These are phyloP conservation scores for Colletotrichum incanum DNA, from an alignment of 2,329 filamentous ascomycete genomes.

Conservation along the genomic window DNA sequence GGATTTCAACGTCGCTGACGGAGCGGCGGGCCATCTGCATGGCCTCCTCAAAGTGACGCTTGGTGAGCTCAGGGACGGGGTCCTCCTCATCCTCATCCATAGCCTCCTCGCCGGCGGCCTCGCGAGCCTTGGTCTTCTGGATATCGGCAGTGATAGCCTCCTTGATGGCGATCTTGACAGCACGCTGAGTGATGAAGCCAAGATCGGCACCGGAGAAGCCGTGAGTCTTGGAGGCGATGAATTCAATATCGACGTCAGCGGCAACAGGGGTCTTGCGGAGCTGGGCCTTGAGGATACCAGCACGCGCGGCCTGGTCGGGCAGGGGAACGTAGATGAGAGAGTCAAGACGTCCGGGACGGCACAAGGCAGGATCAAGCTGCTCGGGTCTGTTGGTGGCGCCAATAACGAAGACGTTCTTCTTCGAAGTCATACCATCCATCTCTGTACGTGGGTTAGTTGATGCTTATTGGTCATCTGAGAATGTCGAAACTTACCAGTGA, in stretches of 20 bases:
- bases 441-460: conserved; percentile 64
- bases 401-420: conserved; percentile 99
- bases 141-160: conserved; percentile 92
- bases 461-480: not conserved
- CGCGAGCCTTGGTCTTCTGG: conserved; percentile 89
- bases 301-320: conserved; percentile 91
- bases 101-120: conserved; percentile 86
- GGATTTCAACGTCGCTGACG: conserved; percentile 96
- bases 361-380: conserved; percentile 97
- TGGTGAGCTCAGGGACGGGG: conserved; percentile 95
- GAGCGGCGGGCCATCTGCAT: conserved; percentile 96
- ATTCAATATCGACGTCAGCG: conserved; percentile 87
- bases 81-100: conserved; percentile 92
- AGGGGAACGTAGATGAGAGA: conserved; percentile 98
- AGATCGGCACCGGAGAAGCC: conserved; percentile 99
- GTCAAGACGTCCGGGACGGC: conserved; percentile 98
- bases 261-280: conserved; percentile 98
- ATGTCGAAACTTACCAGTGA: conserved; percentile 81
- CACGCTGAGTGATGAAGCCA: conserved; percentile 98
- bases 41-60: conserved; percentile 97
- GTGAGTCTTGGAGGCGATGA: conserved; percentile 96
- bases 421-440: conserved; percentile 99
- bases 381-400: conserved; percentile 98
- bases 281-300: conserved; percentile 93
- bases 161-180: conserved; percentile 99